A percentile compares a stretch with the other conserved stretches of the same genome.
Evolutionary conservation across 306 rosid species (phyloP).

Genomic region (Lithocarpus polystachyus): DNA sequence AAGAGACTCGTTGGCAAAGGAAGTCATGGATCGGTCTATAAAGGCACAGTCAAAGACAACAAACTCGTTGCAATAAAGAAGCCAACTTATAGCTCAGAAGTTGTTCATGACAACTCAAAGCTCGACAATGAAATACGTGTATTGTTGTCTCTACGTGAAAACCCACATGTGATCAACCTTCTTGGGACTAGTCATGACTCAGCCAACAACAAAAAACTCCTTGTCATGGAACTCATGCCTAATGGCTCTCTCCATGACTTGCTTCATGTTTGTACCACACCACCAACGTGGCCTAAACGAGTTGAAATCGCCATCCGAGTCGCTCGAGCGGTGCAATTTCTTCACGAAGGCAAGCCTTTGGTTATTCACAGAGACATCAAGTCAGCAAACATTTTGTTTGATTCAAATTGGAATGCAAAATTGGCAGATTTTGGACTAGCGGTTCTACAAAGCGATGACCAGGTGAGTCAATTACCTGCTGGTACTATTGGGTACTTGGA

Average conservation of each 20-base stretch:
- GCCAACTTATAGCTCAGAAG: slow-evolving; percentile 13
- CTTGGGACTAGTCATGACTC: slow-evolving; percentile 37
- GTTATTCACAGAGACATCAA: slow-evolving; percentile 65
- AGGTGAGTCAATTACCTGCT: slow-evolving; percentile 30
- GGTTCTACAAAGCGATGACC: slow-evolving; percentile 8
- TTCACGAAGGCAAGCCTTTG: slow-evolving; percentile 38
- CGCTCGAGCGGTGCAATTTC: slow-evolving; percentile 40
- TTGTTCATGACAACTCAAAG: slow-evolving; percentile 18
- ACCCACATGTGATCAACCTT: slow-evolving; percentile 30
- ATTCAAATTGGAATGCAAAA: slow-evolving; percentile 39
- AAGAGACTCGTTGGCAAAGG: slow-evolving; percentile 50
- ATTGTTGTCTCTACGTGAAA: slow-evolving; percentile 10
- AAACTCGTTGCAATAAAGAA: slow-evolving; percentile 46
- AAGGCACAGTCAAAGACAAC: slow-evolving; percentile 24
- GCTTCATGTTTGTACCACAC: slow-evolving; percentile 23
- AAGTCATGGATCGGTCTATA: slow-evolving; percentile 54
- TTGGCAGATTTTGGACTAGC: slow-evolving; percentile 71
- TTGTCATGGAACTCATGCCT: slow-evolving; percentile 57
- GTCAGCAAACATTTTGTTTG: slow-evolving; percentile 51
- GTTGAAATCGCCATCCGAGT: slow-evolving; percentile 38
- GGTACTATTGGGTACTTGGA: slow-evolving; percentile 67
- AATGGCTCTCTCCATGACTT: slow-evolving; percentile 53
- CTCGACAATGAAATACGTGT: slow-evolving; percentile 45
- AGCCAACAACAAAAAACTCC: slow-evolving; percentile 18
- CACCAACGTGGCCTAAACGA: slow-evolving; percentile 42